Evolutionary conservation across 2,329 filamentous ascomycete genomes (phyloP), one percentile per base, ranked within the genome.

Genomic region (Colletotrichum chlorophyti): DNA sequence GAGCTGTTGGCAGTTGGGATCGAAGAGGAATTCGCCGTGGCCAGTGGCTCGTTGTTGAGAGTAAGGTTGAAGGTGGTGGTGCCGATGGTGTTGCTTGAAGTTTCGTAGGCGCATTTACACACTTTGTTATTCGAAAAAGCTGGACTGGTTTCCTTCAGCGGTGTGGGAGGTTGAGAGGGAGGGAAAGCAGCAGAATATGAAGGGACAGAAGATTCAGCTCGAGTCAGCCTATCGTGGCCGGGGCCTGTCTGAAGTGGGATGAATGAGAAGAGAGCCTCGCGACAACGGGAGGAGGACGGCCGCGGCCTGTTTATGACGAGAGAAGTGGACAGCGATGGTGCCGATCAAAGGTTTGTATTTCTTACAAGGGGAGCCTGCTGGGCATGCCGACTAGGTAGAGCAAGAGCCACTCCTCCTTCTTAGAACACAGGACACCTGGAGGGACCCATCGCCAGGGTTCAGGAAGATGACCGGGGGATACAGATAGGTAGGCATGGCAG

Each of bases 181-280:
- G 38, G 51, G 43, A 17, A 23, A 4, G 27, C n/a, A 21, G 43
- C 24, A 49, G 29, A 26, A 40, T 60, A 55, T 49, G 38, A 59
- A 55, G 53, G 32, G 57, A 35, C 34, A 38, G 51, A 45, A 32
- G 12, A 31, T 37, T 23, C 19, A 38, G 50, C 14, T 48, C 37
- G 40, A 61, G 52, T 63, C 62, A 69, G 69, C 68, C 69, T 70
- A 62, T 65, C 61, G 53, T 69, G 64, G 66, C 62, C 58, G 58
- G 58, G 69, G 63, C 64, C 52, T 60, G 64, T 69, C 65, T 68
- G 53, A 59, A 58, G 41, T 60, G 45, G 29, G 45, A 41, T 42
- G 46, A 31, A 43, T 34, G 53, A 37, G 40, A 51, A 60, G 48
- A 53, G 47, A 58, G 58, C 58, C 58, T 60, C 53, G 53, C 46